Percentiles rank a stretch among this genome's conserved stretches.
phyloP scores from a whole-genome alignment of 306 rosid species.

The Vigna reflexopilosa region DNA sequence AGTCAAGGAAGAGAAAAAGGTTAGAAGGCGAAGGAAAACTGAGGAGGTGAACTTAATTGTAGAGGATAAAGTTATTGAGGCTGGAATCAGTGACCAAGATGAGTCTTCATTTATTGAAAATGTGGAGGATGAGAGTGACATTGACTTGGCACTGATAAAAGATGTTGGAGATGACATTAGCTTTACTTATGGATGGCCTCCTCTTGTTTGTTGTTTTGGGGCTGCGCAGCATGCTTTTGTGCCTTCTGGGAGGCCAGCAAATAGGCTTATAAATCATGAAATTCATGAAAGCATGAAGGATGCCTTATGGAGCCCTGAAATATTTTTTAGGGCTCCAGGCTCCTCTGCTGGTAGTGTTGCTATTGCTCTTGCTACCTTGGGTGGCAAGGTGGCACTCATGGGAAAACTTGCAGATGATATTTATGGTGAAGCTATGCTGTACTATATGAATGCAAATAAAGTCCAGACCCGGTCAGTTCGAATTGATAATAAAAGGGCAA shows the following conservation, averaged over 20 bases:
- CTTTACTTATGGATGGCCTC: constrained; percentile 87
- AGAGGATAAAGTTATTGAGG: constrained; percentile 54
- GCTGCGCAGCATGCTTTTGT: constrained; percentile 91
- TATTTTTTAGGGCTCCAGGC: constrained; percentile 84
- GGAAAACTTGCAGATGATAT: constrained; percentile 95
- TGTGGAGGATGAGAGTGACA: constrained; percentile 63
- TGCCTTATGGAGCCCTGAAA: constrained; percentile 80
- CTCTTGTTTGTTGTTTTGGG: constrained; percentile 98
- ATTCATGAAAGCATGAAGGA: constrained; percentile 80
- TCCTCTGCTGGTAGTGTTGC: constrained; percentile 87
- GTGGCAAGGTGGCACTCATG: constrained; percentile 97
- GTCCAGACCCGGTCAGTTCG: constrained; percentile 91
- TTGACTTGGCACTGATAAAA: constrained; percentile 55
- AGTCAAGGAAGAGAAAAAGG: constrained; percentile 62
- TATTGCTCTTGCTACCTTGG: constrained; percentile 87
- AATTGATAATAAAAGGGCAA: constrained; percentile 67
- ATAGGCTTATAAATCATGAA: constrained; percentile 79
- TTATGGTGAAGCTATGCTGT: constrained; percentile 80
- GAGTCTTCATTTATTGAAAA: constrained; percentile 56
- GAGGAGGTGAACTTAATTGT: constrained; percentile 51
- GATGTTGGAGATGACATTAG: constrained; percentile 86
- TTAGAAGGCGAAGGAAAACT: constrained; percentile 60
- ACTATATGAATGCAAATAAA: constrained; percentile 76
- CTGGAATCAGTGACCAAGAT: constrained; percentile 58
- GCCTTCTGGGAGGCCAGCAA: constrained; percentile 87